Base-by-base conservation (phyloP, 306 rosid species). In the Comarum palustre region DNA sequence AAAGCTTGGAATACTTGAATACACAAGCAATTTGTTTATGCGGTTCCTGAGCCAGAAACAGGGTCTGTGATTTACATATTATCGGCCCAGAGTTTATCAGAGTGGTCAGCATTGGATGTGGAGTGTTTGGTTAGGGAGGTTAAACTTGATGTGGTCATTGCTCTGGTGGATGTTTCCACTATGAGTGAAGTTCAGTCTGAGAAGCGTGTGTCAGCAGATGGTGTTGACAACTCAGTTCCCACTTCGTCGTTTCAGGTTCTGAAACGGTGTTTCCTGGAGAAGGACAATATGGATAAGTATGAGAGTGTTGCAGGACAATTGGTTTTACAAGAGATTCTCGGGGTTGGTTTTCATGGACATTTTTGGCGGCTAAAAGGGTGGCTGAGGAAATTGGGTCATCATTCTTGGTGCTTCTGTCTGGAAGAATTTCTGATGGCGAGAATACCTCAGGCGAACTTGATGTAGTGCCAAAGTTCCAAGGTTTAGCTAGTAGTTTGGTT, bases 21-120 rank as follows among this genome's bases (percentile, higher is more conserved):
- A 76, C 38, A 87, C 96, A 92, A 92, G 66, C 88, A 86, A 39
- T 92, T 92, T 64, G 86, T 92, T 31, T 92, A 78, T 12, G 96
- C 96, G 0, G 34, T 89, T 27, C 83, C 81, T 42, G 89, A 89
- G 20, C 83, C 91, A 2, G 69, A 86, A 67, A 83, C 86, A 13
- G 81, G 66, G 67, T 87, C 96, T 48, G 71, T 87, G 4, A 72
- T 92, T 73, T 89, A 89, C 85, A 73, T 92, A 31, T 88, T 92
- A 36, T 90, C 96, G 11, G 62, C 90, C 52, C 65, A 89, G 63
- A 87, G 83, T 60, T 83, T 92, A 17, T 92, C 96, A 0, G 82
- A 92, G 77, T 81, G 87, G 68, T 89, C 97, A 3, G 90, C 81
- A 6, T 80, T 63, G 57, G 96, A 92, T 66, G 91, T 87, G 0